Evolutionary conservation across 208 protist genomes (phyloP), one percentile per base, ranked within the genome.

Genomic region (Plasmodiophora brassicae): DNA sequence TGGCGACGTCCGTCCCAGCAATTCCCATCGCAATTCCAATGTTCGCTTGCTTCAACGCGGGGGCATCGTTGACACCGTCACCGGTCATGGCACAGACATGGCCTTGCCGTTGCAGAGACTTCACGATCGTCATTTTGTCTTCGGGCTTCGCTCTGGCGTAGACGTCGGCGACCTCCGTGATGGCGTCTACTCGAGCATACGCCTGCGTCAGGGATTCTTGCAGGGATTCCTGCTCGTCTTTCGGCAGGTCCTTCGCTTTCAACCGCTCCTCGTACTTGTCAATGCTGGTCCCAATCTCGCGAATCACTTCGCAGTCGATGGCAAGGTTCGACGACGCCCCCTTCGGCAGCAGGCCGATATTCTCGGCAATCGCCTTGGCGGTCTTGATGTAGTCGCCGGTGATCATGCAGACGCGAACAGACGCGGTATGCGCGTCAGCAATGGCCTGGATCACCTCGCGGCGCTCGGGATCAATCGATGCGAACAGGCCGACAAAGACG

Each of bases 1-100:
- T 98, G 54, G 96, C 95, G 0, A 98, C 95, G 50, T 98, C 96
- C 1, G 97, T 98, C 14, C 97, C 97, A 36, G 95, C 94, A 25
- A 90, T 93, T 86, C 96, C 96, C 96, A 99, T 98, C 22, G 97
- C 96, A 87, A 99, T 96, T 65, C 97, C 97, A 91, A 98, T 97
- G 90, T 98, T 94, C 0, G 97, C 97, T 71, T 96, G 95, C 87
- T 98, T 98, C 43, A 99, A 92, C 25, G 97, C 97, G 0, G 97
- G 96, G 0, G 96, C 96, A 88, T 96, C 94, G 83, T 96, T 96
- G 14, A 95, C 94, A 54, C 94, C 94, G 88, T 96, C 94, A 78
- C 94, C 94, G 50, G 94, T 96, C 89, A 96, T 95, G 14, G 93
- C 94, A 0, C 90, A 89, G 36, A 96, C 91, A 25, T 96, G 85